These are phyloP conservation scores for Diplocarpon rosae DNA, from an alignment of 2,329 filamentous ascomycete genomes.

Conservation along the genomic window DNA sequence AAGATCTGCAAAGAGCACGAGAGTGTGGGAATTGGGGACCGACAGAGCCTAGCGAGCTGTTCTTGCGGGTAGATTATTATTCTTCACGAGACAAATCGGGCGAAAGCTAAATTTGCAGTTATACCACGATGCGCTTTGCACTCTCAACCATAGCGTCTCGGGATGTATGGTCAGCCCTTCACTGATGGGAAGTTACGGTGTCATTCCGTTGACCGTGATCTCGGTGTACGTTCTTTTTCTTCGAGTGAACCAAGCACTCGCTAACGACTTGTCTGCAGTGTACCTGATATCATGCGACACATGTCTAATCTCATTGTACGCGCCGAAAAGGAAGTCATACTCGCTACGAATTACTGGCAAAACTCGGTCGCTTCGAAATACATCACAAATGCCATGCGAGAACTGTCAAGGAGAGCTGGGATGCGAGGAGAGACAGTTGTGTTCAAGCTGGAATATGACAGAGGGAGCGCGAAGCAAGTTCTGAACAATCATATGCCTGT, in stretches of 20 bases:
- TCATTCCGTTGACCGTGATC: slow-evolving; percentile 58
- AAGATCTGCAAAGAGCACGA: slow-evolving; percentile 42
- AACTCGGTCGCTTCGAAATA: slow-evolving; percentile 55
- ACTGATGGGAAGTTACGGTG: slow-evolving; percentile 49
- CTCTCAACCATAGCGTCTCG: slow-evolving; percentile 25
- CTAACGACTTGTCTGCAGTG: slow-evolving; percentile 27
- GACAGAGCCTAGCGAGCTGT: slow-evolving; percentile 52
- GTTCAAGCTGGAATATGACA: slow-evolving; percentile 67
- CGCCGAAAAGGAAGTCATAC: slow-evolving; percentile 60
- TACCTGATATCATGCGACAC: slow-evolving; percentile 62
- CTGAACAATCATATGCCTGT: slow-evolving; percentile 55
- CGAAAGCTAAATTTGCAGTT: slow-evolving; percentile 13
- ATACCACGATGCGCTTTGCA: slow-evolving; percentile 23
- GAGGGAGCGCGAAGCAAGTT: slow-evolving; percentile 54
- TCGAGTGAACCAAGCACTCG: background rate
- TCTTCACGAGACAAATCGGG: background rate
- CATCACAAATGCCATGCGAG: slow-evolving; percentile 55
- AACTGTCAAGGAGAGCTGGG: slow-evolving; percentile 56
- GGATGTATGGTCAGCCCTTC: slow-evolving; percentile 43
- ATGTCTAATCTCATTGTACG: slow-evolving; percentile 66
- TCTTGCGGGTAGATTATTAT: slow-evolving; percentile 40
- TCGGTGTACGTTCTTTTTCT: slow-evolving; percentile 34
- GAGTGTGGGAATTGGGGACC: slow-evolving; percentile 58
- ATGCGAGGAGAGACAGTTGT: slow-evolving; percentile 45
- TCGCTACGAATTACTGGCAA: slow-evolving; percentile 66